Evolutionary conservation across 1,139 yeast genomes (phyloP).

Genomic region (Debaryomyces sp.): DNA sequence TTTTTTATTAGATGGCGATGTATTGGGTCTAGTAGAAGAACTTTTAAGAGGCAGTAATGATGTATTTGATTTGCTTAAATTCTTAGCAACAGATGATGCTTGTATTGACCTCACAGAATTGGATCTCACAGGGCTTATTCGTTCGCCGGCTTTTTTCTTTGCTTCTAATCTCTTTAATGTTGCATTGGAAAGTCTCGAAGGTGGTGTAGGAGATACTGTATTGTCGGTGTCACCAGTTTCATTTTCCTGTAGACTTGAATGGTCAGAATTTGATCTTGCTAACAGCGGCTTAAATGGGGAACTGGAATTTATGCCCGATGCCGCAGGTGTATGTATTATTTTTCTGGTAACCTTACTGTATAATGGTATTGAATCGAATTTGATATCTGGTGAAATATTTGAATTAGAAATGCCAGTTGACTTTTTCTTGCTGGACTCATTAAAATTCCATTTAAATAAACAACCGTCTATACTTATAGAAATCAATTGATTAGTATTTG

Average conservation of each 20-base stretch:
- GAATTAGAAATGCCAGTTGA: conserved; percentile 3
- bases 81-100: background rate
- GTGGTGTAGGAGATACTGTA: conserved; percentile 19
- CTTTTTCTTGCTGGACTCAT: conserved; percentile 15
- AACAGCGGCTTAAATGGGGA: conserved; percentile 14
- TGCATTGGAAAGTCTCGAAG: conserved; percentile 29
- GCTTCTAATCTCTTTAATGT: conserved; percentile 37
- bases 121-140: background rate
- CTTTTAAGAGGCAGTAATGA: conserved; percentile 1
- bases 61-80: background rate
- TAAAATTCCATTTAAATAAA: conserved; percentile 48
- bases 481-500: conserved; percentile 28
- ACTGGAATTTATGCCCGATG: no score
- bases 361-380: conserved; percentile 17
- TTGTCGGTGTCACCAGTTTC: background rate
- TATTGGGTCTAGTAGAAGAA: background rate
- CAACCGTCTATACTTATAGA: conserved; percentile 57
- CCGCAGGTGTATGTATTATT: conserved; percentile 27
- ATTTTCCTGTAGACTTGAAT: conserved; percentile 8
- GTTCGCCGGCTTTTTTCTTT: conserved; percentile 11
- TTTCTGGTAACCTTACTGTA: conserved; percentile 37
- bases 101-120: background rate
- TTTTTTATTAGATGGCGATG: background rate
- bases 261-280: background rate
- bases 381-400: conserved; percentile 4